Evolutionary conservation across 371 early-diverging fungal genomes (phyloP).

Genomic region (Rhizomucor miehei): DNA sequence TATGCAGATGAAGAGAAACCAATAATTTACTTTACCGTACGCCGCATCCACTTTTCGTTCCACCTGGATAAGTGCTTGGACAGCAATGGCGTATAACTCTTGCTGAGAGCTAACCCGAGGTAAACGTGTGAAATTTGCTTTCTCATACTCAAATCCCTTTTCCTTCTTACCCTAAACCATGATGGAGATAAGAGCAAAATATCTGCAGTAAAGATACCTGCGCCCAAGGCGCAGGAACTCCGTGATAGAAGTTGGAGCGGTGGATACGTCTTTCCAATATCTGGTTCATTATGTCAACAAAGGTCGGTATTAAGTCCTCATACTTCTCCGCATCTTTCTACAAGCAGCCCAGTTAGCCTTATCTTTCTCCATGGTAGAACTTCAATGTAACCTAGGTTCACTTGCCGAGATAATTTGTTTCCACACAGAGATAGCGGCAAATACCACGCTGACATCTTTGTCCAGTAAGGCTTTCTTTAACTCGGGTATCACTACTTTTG

Average conservation of each 20-base stretch:
- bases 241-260: constrained; percentile 45
- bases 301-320: constrained; percentile 28
- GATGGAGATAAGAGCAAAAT: constrained; percentile 19
- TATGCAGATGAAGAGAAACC: no score
- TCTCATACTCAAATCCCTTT: no score
- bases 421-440: constrained; percentile 40
- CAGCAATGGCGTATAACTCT: constrained; percentile 21
- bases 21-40: constrained; percentile 37
- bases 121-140: neutral
- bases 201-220: constrained; percentile 42
- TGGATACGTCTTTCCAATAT: constrained; percentile 37
- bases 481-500: constrained; percentile 28
- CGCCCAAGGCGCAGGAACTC: constrained; percentile 55
- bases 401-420: constrained; percentile 14
- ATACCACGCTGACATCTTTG: constrained; percentile 46
- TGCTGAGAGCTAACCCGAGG: constrained; percentile 21
- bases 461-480: constrained; percentile 39
- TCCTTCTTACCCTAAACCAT: constrained; percentile 32
- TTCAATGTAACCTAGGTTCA: neutral
- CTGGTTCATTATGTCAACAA: constrained; percentile 35
- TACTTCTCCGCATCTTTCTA: constrained; percentile 26
- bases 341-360: neutral
- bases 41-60: constrained; percentile 48
- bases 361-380: neutral
- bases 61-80: constrained; percentile 25